Evolutionary conservation across 2,329 filamentous ascomycete genomes (phyloP), one percentile per base, ranked within the genome.

Genomic region (Fusarium multiceps): DNA sequence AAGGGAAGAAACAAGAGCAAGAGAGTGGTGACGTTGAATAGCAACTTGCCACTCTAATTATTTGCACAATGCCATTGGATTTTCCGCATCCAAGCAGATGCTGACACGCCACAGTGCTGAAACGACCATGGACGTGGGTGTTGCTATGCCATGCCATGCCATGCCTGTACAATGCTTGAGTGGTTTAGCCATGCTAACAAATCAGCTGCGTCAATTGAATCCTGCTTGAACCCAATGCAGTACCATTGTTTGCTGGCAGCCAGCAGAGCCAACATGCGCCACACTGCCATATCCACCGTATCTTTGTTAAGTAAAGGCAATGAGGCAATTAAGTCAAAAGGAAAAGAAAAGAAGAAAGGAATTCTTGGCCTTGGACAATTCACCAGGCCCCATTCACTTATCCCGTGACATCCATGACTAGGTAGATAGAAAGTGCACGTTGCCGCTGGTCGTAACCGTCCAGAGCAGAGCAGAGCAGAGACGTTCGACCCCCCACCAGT

Each of bases 361-460:
- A 37, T n/a, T 37, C 34, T 37, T 37, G 34, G 34, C 34, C 18
- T 37, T 37, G 34, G 18, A 40, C 47, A 45, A 55, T 21, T 34
- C 37, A 46, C 21, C 18, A 18, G 40, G 50, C 28, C 25, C 48
- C 50, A 63, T 46, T 34, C 21, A 25, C 41, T 47, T 28, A 47
- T 16, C 23, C 40, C 40, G 49, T 57, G 55, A 32, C 42, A 28
- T 28, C 28, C 28, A 64, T 53, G 43, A 25, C 25, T 32, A 41
- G 11, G 11, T 46, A 27, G 16, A 18, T 47, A 27, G 48, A 56
- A 23, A 48, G 41, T 71, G 50, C 67, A 56, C 34, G 55, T 55
- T 71, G 63, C 67, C 59, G 68, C 57, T 68, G 59, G 68, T 47
- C 40, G 51, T 55, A 68, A 64, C 63, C 67, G 67, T 59, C 48